A percentile compares a stretch with the other conserved stretches of the same genome.
Conservation (phyloP, 2,329 filamentous ascomycete species). For the Calcarisporium arbuscula region DNA sequence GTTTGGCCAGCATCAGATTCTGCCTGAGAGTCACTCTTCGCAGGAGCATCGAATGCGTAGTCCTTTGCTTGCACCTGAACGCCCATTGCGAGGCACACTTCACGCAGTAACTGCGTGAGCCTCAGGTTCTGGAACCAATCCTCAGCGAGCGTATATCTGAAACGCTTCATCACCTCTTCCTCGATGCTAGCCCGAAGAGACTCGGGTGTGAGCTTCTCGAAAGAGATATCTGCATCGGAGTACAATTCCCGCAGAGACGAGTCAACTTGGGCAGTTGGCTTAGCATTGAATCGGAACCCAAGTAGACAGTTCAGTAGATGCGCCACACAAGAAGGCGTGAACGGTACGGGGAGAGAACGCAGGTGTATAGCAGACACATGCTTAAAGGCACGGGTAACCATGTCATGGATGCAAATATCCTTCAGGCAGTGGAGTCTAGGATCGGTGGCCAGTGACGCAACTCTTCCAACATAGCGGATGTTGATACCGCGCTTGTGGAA, state of each 20-base stretch:
- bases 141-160: conserved; percentile 64
- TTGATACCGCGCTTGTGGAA: conserved; percentile 98
- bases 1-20: conserved; percentile 24
- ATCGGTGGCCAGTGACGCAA: conserved; percentile 65
- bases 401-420: conserved; percentile 78
- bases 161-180: conserved; percentile 65
- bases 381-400: conserved; percentile 94
- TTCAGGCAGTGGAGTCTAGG: conserved; percentile 70
- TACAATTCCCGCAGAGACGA: conserved; percentile 68
- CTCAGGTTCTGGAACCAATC: conserved; percentile 64
- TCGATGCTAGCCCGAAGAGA: conserved; percentile 63
- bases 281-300: conserved; percentile 67
- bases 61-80: conserved; percentile 75
- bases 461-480: conserved; percentile 84
- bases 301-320: conserved; percentile 93
- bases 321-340: conserved; percentile 72
- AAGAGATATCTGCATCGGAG: conserved; percentile 73
- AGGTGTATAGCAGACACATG: conserved; percentile 78
- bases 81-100: conserved; percentile 82
- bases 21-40: conserved; percentile 23
- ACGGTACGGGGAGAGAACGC: conserved; percentile 69
- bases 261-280: conserved; percentile 73
- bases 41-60: conserved; percentile 27
- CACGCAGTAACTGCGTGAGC: conserved; percentile 79
- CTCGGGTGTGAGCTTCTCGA: conserved; percentile 71